Percentiles rank a stretch among this genome's conserved stretches.
Evolutionary conservation across 371 early-diverging fungal genomes (phyloP).

Genomic region (Mucor racemosus): DNA sequence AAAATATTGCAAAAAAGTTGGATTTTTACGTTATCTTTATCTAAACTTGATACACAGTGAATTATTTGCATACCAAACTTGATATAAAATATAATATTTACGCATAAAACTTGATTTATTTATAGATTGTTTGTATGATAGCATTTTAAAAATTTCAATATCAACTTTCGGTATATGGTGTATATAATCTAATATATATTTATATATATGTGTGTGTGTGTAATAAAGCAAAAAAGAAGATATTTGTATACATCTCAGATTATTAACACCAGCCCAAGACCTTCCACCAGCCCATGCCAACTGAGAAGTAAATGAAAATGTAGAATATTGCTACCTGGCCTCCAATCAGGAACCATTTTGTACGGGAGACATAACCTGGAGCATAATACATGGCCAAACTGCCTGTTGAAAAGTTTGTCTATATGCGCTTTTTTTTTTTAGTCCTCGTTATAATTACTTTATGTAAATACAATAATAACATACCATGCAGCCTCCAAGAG

Average conservation of each 20-base stretch:
- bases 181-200: background rate
- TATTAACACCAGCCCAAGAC: conserved; percentile 46
- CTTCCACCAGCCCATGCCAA: conserved; percentile 77
- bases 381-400: conserved; percentile 66
- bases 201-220: background rate
- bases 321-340: conserved; percentile 54
- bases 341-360: conserved; percentile 70
- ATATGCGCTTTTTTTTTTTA: conserved; percentile 3
- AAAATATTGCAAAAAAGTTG: too few relatives aligned
- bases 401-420: conserved; percentile 69
- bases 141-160: background rate
- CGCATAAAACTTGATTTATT: too few relatives aligned
- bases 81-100: too few relatives aligned
- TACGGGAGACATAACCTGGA: conserved; percentile 60
- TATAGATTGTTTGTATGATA: too few relatives aligned
- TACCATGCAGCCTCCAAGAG: conserved; percentile 69
- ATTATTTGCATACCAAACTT: too few relatives aligned
- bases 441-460: too few relatives aligned
- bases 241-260: background rate
- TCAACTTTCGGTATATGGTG: background rate
- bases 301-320: conserved; percentile 59
- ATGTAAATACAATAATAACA: conserved; percentile 6
- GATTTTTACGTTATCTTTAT: too few relatives aligned
- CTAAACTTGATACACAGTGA: too few relatives aligned
- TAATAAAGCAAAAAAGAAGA: too few relatives aligned